Base-by-base conservation (phyloP, 345 rosid species). In the Rhodamnia rubescens region DNA sequence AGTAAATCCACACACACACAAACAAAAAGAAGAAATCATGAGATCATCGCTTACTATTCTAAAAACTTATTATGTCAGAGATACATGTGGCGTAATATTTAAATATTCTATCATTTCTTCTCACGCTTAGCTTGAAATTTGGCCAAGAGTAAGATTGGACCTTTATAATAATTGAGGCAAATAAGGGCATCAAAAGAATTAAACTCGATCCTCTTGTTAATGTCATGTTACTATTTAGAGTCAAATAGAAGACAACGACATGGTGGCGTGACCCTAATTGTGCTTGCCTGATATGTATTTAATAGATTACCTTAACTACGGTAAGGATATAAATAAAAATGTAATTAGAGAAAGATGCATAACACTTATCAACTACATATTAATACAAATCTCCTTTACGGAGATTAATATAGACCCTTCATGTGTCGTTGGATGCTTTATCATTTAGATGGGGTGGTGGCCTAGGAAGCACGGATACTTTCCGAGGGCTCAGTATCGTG, bases 51-150 rank as follows among this genome's bases (percentile, higher is more conserved):
- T 3, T 11, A 26, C 16, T 14, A 5, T 26, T 59, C 69, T 59
- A 59, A 59, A 58, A 6, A 2, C 0, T 59, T n/a, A 59, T 26
- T n/a, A 12, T n/a, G 18, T n/a, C 7, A 12, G 0, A 12, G 6
- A 29, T n/a, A 58, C 0, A 2, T 2, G 0, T 3, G 1, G 1
- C n/a, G 6, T n/a, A 58, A 58, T 12, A 12, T 61, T 29, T 61
- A 29, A 61, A 29, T 61, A 32, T 29, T 29, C 8, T 16, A 14
- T 29, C 42, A 27, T 3, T 29, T 3, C 36, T 50, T 8, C 74
- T 29, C 74, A 27, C 0, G 5, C 40, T 1, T 15, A 61, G 42
- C 0, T 20, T 15, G 11, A 61, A 61, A 61, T 15, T 15, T 29
- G 42, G 42, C 21, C 11, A 15, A 15, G 21, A 29, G 74, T 32